Evolutionary conservation across 2,329 filamentous ascomycete genomes (phyloP), one percentile per base, ranked within the genome.

Genomic region (Cercospora zeina): DNA sequence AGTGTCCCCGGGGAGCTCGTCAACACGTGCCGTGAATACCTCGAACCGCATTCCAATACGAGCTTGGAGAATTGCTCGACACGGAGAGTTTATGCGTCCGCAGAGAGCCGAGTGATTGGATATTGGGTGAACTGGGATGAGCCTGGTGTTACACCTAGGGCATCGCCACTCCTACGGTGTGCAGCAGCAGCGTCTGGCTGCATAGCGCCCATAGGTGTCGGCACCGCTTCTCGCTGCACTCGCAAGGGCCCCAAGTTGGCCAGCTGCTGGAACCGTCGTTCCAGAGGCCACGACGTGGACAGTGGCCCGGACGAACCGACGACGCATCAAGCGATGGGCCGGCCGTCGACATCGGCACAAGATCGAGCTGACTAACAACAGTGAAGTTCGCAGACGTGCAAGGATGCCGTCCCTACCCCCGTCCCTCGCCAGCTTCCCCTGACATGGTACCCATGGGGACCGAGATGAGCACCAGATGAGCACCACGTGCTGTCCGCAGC

Each of bases 401-500:
- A 53, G 49, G 49, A 53, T 53, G 27, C 31, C 27, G 27, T 19
- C 30, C 8, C 1, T 34, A 33, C 30, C 49, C 49, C 30, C 31
- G 49, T 53, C 49, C 5, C 6, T 14, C 27, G 49, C 49, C 27
- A 53, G 49, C 49, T 19, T 53, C 49, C 49, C 49, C 27, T 31
- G 49, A 53, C 34, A 0, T 27, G 42, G 11, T 2, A 53, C n/a
- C 49, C 49, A 53, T 53, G 49, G 31, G n/a, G n/a, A n/a, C n/a
- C n/a, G n/a, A n/a, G n/a, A n/a, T n/a, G n/a, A 53, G 49, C 31
- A 16, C 49, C 30, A 53, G 30, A 53, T 34, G 49, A 53, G 49
- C 49, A 53, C 33, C 30, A 53, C 2, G 30, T n/a, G 24, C n/a
- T 53, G n/a, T 7, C 49, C 31, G 27, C 49, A 53, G 49, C 14